Conservation (phyloP, 2,329 filamentous ascomycete genomes). For the Cercospora sojina region DNA sequence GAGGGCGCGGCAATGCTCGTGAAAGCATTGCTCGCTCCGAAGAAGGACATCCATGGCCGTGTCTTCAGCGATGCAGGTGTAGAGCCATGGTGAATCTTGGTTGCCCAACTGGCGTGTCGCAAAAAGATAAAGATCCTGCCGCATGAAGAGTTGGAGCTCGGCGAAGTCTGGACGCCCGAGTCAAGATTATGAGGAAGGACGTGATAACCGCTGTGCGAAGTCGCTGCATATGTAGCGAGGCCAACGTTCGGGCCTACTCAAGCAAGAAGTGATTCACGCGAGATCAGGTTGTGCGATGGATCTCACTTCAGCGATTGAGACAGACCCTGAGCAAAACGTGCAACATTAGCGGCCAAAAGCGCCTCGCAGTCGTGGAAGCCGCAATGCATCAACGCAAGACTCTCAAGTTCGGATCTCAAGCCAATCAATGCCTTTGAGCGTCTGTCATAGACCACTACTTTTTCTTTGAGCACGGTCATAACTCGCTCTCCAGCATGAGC, state of each 20-base stretch:
- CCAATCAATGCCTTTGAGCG: no score
- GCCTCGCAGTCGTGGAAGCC: no score
- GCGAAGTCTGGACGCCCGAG: neutral
- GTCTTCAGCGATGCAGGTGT: neutral
- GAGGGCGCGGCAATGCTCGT: slow-evolving; percentile 35
- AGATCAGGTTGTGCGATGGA: neutral
- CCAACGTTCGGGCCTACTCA: neutral
- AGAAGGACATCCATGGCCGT: slow-evolving; percentile 31
- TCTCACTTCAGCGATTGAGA: neutral
- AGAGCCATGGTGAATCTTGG: neutral
- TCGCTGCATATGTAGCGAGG: neutral
- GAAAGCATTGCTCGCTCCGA: slow-evolving; percentile 22
- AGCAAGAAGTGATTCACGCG: neutral
- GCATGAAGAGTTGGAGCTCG: neutral
- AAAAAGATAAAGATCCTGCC: neutral
- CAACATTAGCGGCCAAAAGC: no score
- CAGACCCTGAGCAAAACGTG: neutral
- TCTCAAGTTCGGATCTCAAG: no score
- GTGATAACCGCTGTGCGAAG: neutral
- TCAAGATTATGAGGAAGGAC: neutral
- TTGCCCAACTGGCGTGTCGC: neutral
- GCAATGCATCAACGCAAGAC: no score
- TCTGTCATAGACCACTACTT: no score
- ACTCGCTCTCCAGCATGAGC: no score
- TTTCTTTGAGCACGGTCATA: no score